phyloP scores from a whole-genome alignment of 441 rosid genomes.

The Adansonia grandidieri region DNA sequence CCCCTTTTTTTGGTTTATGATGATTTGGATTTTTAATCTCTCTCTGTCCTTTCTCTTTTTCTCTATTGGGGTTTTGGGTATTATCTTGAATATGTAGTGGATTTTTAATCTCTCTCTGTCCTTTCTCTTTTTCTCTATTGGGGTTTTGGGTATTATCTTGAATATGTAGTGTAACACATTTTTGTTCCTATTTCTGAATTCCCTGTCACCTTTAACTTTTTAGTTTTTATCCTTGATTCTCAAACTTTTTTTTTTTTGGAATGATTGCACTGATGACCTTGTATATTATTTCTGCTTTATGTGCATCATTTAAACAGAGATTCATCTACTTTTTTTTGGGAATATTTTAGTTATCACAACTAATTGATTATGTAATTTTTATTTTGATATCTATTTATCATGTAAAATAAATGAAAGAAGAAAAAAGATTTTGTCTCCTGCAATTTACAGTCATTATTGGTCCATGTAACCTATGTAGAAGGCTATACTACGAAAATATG shows the following conservation, averaged over 20 bases:
- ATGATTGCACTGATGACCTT: neutral
- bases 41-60: neutral
- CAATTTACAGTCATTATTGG: neutral
- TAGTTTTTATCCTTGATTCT: neutral
- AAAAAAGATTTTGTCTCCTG: neutral
- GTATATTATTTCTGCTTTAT: neutral
- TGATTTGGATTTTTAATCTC: neutral
- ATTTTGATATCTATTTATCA: neutral
- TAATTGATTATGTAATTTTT: neutral
- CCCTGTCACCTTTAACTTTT: neutral
- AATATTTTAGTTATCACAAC: neutral
- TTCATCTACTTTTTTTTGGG: neutral
- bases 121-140: neutral
- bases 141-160: neutral
- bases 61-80: neutral
- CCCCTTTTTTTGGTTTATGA: neutral
- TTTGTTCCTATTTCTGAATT: neutral
- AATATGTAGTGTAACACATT: neutral
- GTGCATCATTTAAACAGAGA: neutral
- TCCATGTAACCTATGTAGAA: neutral
- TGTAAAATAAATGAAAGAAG: neutral
- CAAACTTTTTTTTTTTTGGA: neutral
- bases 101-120: neutral
- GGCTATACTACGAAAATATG: neutral
- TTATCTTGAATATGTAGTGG: conserved; percentile 1